Evolutionary conservation across 2,329 filamentous ascomycete genomes (phyloP).

Genomic region (Ophiognomonia clavigignenti-juglandacearum): DNA sequence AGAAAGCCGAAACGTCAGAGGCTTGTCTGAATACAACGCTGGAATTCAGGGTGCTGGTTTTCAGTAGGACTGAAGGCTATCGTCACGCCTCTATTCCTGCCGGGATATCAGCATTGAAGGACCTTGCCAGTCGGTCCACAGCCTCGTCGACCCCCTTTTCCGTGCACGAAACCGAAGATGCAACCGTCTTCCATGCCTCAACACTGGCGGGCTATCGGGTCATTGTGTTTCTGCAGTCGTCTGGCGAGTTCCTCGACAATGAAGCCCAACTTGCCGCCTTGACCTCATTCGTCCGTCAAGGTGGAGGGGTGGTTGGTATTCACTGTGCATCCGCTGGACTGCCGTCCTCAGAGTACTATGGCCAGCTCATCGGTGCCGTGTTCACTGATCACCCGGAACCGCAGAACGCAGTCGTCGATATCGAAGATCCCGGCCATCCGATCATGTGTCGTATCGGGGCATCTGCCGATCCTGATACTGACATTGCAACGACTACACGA

Average conservation of each 20-base stretch:
- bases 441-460: constrained; percentile 21
- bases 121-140: constrained; percentile 22
- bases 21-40: background rate
- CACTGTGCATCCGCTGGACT: constrained; percentile 34
- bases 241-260: constrained; percentile 31
- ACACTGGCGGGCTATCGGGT: constrained; percentile 29
- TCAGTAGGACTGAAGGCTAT: constrained; percentile 33
- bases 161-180: constrained; percentile 32
- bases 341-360: constrained; percentile 30
- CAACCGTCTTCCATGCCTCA: constrained; percentile 25
- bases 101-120: constrained; percentile 27
- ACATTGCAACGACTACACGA: background rate
- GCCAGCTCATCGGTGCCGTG: constrained; percentile 31
- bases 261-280: constrained; percentile 28
- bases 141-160: constrained; percentile 23
- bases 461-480: constrained; percentile 1
- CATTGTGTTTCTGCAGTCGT: constrained; percentile 34
- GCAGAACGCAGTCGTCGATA: constrained; percentile 26
- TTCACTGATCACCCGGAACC: constrained; percentile 34
- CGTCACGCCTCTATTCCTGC: constrained; percentile 35
- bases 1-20: background rate
- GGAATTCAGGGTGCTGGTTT: constrained; percentile 29
- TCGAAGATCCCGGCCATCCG: constrained; percentile 26
- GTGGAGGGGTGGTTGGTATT: constrained; percentile 36
- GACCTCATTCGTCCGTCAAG: constrained; percentile 26